These are phyloP conservation scores for Thelephora aurantiotincta DNA, from an alignment of 768 basidiomycete species.

Conservation along the genomic window DNA sequence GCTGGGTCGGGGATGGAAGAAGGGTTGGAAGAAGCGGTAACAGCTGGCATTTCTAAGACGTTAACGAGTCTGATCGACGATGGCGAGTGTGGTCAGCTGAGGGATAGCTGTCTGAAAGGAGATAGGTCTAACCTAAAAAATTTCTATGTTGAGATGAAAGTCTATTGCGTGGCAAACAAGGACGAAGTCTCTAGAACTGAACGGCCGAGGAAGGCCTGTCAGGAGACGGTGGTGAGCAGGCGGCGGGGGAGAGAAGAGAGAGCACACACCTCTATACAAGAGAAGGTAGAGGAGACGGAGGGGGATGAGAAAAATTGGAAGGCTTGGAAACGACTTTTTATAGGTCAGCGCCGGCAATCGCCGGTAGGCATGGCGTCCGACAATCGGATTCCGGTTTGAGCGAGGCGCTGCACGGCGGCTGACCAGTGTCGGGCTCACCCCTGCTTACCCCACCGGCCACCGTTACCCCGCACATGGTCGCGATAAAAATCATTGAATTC, in stretches of 20 bases:
- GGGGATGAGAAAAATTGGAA: neutral
- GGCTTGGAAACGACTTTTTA: neutral
- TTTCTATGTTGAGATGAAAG: slow-evolving; percentile 20
- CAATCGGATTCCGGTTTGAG: too few species aligned
- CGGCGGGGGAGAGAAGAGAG: neutral
- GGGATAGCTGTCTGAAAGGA: neutral
- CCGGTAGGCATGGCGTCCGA: neutral
- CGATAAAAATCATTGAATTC: too few species aligned
- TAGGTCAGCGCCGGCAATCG: neutral
- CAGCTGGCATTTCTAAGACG: slow-evolving; percentile 61
- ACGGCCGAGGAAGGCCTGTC: slow-evolving; percentile 16
- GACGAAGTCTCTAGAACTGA: slow-evolving; percentile 51
- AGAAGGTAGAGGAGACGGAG: neutral
- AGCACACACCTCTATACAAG: slow-evolving; percentile 4
- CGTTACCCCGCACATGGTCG: too few species aligned
- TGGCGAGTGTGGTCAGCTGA: slow-evolving; percentile 5
- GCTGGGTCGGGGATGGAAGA: slow-evolving; percentile 39
- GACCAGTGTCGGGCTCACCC: too few species aligned
- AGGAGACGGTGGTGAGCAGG: slow-evolving; percentile 8
- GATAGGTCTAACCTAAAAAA: slow-evolving; percentile 16
- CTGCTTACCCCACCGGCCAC: too few species aligned
- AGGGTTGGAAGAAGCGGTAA: slow-evolving; percentile 52
- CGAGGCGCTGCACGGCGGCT: too few species aligned
- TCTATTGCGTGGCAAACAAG: slow-evolving; percentile 24
- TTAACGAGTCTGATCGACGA: slow-evolving; percentile 20